A percentile compares a stretch with the other conserved stretches of the same genome.
These are phyloP conservation scores for Massariosphaeria phaeospora DNA, from an alignment of 495 filamentous ascomycete genomes.

Conservation along the genomic window DNA sequence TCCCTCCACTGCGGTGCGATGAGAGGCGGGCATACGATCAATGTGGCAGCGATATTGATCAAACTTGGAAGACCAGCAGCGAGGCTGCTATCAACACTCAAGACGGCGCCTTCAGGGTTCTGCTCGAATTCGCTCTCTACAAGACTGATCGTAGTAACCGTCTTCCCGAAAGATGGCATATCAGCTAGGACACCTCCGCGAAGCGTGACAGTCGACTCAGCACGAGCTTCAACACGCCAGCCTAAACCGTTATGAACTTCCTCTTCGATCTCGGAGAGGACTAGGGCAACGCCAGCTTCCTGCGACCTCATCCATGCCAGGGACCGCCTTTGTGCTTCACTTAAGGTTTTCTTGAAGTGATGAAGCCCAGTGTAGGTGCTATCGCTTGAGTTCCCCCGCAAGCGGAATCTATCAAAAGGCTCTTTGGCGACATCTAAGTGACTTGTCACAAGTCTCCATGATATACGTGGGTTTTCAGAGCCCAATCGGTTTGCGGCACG, in stretches of 20 bases:
- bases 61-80: neutral
- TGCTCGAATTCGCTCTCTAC: slow-evolving; percentile 48
- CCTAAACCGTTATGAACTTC: slow-evolving; percentile 52
- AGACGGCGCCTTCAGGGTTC: neutral
- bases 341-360: slow-evolving; percentile 41
- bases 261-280: slow-evolving; percentile 67
- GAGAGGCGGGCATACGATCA: slow-evolving; percentile 62
- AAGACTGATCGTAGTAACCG: slow-evolving; percentile 63
- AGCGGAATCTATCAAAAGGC: slow-evolving; percentile 38
- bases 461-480: slow-evolving; percentile 15
- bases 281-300: slow-evolving; percentile 52
- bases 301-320: slow-evolving; percentile 63
- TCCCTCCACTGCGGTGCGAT: slow-evolving; percentile 62
- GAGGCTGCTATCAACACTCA: neutral
- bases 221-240: slow-evolving; percentile 59
- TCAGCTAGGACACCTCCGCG: slow-evolving; percentile 72
- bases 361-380: slow-evolving; percentile 40
- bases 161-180: slow-evolving; percentile 80
- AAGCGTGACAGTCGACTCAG: slow-evolving; percentile 43
- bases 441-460: slow-evolving; percentile 53
- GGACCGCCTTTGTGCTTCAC: slow-evolving; percentile 56
- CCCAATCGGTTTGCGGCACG: slow-evolving; percentile 46
- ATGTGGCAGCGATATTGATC: slow-evolving; percentile 57
- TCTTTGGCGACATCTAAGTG: slow-evolving; percentile 35
- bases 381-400: slow-evolving; percentile 48